Conservation (phyloP, 202 grass and related monocot genomes). For the Sporobolus alterniflorus region DNA sequence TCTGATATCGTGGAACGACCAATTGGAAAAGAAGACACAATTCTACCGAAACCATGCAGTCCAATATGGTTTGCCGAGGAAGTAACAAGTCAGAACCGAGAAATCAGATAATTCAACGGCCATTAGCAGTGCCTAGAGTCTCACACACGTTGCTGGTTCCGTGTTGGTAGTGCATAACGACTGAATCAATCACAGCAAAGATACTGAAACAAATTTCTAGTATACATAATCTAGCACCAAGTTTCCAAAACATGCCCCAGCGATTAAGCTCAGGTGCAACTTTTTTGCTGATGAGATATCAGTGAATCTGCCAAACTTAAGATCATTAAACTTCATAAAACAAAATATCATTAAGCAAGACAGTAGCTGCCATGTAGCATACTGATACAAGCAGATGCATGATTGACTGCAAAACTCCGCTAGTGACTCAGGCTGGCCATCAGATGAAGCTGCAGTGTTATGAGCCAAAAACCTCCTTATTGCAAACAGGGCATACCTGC, state of each 20-base stretch:
- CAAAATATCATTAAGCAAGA: conserved; percentile 16
- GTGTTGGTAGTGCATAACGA: not conserved
- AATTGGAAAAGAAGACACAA: not conserved
- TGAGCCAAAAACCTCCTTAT: conserved; percentile 73
- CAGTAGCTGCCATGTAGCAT: not conserved
- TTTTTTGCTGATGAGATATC: conserved; percentile 1
- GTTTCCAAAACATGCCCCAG: not conserved
- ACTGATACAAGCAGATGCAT: not conserved
- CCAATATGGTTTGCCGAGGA: not conserved
- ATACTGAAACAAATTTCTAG: conserved; percentile 21
- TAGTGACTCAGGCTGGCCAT: not conserved
- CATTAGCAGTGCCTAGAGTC: not conserved
- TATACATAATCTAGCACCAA: not conserved
- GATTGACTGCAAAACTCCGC: not conserved
- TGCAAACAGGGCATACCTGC: conserved; percentile 87
- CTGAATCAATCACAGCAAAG: not conserved
- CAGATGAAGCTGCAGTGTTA: conserved; percentile 22
- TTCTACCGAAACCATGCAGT: not conserved
- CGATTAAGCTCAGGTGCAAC: not conserved
- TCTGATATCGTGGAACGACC: not conserved
- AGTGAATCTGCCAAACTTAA: not conserved
- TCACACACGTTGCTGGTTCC: too few species aligned
- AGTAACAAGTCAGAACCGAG: not conserved
- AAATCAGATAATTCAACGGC: not conserved
- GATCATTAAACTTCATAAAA: too few species aligned